These are phyloP conservation scores for Botrytis squamosa DNA, from an alignment of 2,329 filamentous ascomycete species.

Conservation along the genomic window DNA sequence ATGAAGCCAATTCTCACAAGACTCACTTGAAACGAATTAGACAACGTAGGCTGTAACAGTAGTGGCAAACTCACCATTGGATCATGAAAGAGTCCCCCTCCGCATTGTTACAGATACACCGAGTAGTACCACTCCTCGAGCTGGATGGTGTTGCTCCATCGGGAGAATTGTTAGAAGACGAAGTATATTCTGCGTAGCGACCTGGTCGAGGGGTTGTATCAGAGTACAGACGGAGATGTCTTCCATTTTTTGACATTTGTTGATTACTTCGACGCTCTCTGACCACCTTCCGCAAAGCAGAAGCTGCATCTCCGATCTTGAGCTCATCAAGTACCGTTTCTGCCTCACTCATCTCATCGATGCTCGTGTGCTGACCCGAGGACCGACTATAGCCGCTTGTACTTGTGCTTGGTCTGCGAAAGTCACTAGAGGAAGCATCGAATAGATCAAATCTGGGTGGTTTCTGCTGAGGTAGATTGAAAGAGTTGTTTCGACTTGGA, in stretches of 20 bases:
- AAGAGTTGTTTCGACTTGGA: slow-evolving; percentile 59
- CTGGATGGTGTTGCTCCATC: slow-evolving; percentile 48
- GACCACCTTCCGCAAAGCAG: slow-evolving; percentile 57
- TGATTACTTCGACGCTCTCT: slow-evolving; percentile 34
- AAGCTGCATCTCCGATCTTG: slow-evolving; percentile 55
- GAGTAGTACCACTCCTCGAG: slow-evolving; percentile 42
- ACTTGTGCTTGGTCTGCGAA: slow-evolving; percentile 30
- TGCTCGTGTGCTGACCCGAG: slow-evolving; percentile 34
- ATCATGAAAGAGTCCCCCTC: slow-evolving; percentile 56
- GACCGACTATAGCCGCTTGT: slow-evolving; percentile 36
- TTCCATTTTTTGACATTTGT: slow-evolving; percentile 29
- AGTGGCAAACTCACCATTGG: slow-evolving; percentile 53
- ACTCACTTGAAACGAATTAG: slow-evolving; percentile 44
- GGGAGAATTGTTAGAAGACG: slow-evolving; percentile 50
- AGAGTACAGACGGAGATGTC: slow-evolving; percentile 30
- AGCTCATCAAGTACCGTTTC: slow-evolving; percentile 54
- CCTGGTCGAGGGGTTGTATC: slow-evolving; percentile 28
- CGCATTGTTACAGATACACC: slow-evolving; percentile 54
- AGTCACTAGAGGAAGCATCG: slow-evolving; percentile 28
- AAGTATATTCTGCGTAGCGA: slow-evolving; percentile 30
- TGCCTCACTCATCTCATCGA: slow-evolving; percentile 53
- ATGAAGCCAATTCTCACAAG: slow-evolving; percentile 65
- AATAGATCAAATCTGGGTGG: slow-evolving; percentile 32
- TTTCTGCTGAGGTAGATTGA: slow-evolving; percentile 39
- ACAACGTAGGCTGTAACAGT: not conserved